These are phyloP conservation scores for Blastobotrys attinorum DNA, from an alignment of 805 yeast genomes.

Conservation along the genomic window DNA sequence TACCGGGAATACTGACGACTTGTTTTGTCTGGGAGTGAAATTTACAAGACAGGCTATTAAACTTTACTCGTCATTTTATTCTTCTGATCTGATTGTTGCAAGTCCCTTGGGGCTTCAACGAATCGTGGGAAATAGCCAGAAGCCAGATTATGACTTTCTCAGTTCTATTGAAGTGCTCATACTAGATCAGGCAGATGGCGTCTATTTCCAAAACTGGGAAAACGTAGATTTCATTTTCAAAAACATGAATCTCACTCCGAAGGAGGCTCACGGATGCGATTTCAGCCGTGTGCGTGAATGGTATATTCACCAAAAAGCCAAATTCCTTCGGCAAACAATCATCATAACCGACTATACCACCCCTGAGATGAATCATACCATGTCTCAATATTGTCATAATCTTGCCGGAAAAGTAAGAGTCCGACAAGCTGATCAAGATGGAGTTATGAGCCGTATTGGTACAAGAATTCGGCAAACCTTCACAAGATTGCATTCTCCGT, in stretches of 20 bases:
- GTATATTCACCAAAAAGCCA: constrained; percentile 79
- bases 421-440: constrained; percentile 36
- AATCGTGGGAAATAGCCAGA: constrained; percentile 59
- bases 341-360: constrained; percentile 68
- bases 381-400: constrained; percentile 31
- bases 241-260: constrained; percentile 69
- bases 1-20: constrained; percentile 86
- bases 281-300: constrained; percentile 88
- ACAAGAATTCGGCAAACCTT: constrained; percentile 48
- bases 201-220: constrained; percentile 90
- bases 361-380: constrained; percentile 69
- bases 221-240: constrained; percentile 63
- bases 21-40: constrained; percentile 85
- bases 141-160: constrained; percentile 70
- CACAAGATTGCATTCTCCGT: constrained; percentile 53
- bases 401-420: constrained; percentile 31
- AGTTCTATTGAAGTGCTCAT: constrained; percentile 80
- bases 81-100: constrained; percentile 79
- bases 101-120: constrained; percentile 85
- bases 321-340: constrained; percentile 66
- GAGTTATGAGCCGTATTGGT: constrained; percentile 60
- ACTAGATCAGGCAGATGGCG: constrained; percentile 75
- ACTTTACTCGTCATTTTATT: constrained; percentile 73
- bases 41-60: constrained; percentile 82
- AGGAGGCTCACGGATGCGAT: constrained; percentile 73